Evolutionary conservation across 2,329 filamentous ascomycete genomes (phyloP).

Genomic region (Neonectria neomacrospora): DNA sequence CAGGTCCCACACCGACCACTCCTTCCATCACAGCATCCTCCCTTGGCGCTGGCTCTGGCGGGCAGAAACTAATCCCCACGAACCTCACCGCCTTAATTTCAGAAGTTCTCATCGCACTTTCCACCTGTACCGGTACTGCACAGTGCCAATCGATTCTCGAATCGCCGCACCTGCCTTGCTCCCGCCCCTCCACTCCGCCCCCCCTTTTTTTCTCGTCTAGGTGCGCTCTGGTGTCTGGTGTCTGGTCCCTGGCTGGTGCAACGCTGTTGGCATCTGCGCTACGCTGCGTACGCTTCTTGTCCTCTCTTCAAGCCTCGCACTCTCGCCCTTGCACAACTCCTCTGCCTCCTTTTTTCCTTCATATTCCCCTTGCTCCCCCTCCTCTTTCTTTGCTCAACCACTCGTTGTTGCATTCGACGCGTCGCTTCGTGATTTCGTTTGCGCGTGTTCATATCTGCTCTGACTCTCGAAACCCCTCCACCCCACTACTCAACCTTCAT

Average conservation of each 20-base stretch:
- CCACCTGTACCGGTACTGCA: not conserved
- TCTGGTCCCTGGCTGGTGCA: slow-evolving; percentile 25
- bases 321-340: slow-evolving; percentile 25
- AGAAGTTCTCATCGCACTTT: slow-evolving; percentile 25
- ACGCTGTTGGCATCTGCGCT: slow-evolving; percentile 24
- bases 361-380: slow-evolving; percentile 24
- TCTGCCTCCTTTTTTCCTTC: slow-evolving; percentile 14
- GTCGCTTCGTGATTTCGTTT: slow-evolving; percentile 39
- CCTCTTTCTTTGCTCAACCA: slow-evolving; percentile 25
- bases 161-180: slow-evolving; percentile 6
- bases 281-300: slow-evolving; percentile 26
- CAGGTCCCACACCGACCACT: slow-evolving; percentile 4
- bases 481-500: slow-evolving; percentile 30
- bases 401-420: slow-evolving; percentile 37
- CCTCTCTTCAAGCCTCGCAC: slow-evolving; percentile 24
- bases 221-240: not conserved
- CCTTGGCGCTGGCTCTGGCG: slow-evolving; percentile 27
- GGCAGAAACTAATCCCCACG: slow-evolving; percentile 37
- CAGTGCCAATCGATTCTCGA: slow-evolving; percentile 4
- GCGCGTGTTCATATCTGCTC: slow-evolving; percentile 35
- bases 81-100: slow-evolving; percentile 45
- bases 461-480: slow-evolving; percentile 28
- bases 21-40: slow-evolving; percentile 13
- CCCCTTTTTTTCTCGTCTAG: slow-evolving; percentile 22
- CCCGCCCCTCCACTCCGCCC: slow-evolving; percentile 25